phyloP scores from a whole-genome alignment of 495 filamentous ascomycete genomes.

The Thermochaetoides thermophila region DNA sequence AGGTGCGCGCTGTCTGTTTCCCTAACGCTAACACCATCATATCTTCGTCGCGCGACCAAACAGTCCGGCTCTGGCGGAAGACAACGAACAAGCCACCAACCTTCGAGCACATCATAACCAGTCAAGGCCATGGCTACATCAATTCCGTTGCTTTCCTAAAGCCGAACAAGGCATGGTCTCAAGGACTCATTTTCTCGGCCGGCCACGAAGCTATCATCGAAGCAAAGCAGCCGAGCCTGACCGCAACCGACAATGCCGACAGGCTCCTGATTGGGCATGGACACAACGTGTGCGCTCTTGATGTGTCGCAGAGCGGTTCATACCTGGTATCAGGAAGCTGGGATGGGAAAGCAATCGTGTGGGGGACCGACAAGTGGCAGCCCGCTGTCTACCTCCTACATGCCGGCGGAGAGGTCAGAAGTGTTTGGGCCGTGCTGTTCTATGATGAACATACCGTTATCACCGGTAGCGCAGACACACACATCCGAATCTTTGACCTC shows the following conservation, averaged over 20 bases:
- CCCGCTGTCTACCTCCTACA: slow-evolving; percentile 42
- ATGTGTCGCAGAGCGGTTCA: slow-evolving; percentile 51
- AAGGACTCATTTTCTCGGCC: slow-evolving; percentile 74
- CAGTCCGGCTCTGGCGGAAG: slow-evolving; percentile 72
- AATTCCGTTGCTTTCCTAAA: slow-evolving; percentile 68
- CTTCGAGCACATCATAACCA: slow-evolving; percentile 62
- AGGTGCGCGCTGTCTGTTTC: slow-evolving; percentile 85
- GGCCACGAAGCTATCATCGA: slow-evolving; percentile 90
- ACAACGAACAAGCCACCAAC: slow-evolving; percentile 42
- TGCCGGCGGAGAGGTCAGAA: slow-evolving; percentile 51
- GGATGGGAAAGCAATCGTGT: slow-evolving; percentile 75
- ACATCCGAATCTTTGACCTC: slow-evolving; percentile 66
- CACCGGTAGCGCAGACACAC: slow-evolving; percentile 83
- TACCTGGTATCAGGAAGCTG: slow-evolving; percentile 87
- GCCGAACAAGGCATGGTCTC: slow-evolving; percentile 52
- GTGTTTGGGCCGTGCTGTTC: slow-evolving; percentile 80
- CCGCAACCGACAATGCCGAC: slow-evolving; percentile 58
- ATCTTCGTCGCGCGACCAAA: slow-evolving; percentile 82
- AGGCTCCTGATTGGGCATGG: slow-evolving; percentile 74
- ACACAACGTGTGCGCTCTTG: slow-evolving; percentile 75
- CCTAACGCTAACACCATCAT: slow-evolving; percentile 56
- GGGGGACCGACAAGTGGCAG: slow-evolving; percentile 65
- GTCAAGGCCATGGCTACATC: slow-evolving; percentile 65
- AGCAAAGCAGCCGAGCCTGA: slow-evolving; percentile 51
- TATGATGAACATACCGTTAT: slow-evolving; percentile 68